Base-by-base conservation (phyloP, 805 yeast genomes). In the Candida takata region DNA sequence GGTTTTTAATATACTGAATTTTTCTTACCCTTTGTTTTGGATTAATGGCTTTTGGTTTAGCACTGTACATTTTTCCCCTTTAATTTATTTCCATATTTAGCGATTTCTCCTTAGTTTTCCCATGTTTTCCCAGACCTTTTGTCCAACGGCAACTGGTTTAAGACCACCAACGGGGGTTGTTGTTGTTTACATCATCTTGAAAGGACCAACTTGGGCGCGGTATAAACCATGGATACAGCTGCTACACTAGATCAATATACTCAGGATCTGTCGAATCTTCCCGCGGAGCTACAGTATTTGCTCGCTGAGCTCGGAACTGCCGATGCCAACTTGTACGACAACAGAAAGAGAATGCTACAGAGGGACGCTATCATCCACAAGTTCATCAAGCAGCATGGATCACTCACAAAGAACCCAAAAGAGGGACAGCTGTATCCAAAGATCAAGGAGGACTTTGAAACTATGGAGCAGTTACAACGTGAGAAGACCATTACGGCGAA, bases 191-290 rank as follows among this genome's bases (percentile, higher is more conserved):
- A n/a, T n/a, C n/a, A n/a, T n/a, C n/a, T n/a, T n/a, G n/a, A n/a
- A n/a, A n/a, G n/a, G n/a, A n/a, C n/a, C n/a, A n/a, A n/a, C n/a
- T n/a, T n/a, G n/a, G n/a, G n/a, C n/a, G n/a, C n/a, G n/a, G n/a
- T n/a, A n/a, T n/a, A n/a, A n/a, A 24, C 14, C 16, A 85, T 85
- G 95, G 97, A 88, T 61, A 88, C 97, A 4, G 87, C 95, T n/a
- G 74, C 92, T 1, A 72, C 79, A 7, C 57, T 82, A 26, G 90
- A 82, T 45, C 84, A 80, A 48, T 78, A 80, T 40, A 73, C 80
- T 5, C 79, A 74, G 53, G 81, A 76, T 45, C 65, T 90, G 29
- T 77, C 90, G 9, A 90, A 88, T 49, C 69, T 92, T 29, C 96
- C 96, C 17, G 78, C 85, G 5, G 98, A 90, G 58, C 70, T 90